phyloP scores from a whole-genome alignment of 2,329 filamentous ascomycete species.

The Nemania abortiva region DNA sequence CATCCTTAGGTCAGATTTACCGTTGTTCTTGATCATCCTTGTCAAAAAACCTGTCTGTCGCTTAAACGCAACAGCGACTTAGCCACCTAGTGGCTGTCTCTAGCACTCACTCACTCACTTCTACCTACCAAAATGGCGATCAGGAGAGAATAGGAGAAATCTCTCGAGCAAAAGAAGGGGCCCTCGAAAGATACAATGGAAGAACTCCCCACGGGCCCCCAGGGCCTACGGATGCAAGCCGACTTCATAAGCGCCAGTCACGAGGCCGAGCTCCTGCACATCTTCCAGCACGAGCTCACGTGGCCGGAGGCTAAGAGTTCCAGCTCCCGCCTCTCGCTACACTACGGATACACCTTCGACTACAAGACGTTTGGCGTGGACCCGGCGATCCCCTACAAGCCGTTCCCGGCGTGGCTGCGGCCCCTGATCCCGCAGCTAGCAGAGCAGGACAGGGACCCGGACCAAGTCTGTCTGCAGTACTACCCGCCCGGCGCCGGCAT shows the following conservation, averaged over 20 bases:
- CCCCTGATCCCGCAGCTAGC: constrained; percentile 60
- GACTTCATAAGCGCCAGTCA: constrained; percentile 62
- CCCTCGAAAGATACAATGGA: constrained; percentile 31
- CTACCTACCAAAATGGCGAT: neutral
- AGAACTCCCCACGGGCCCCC: constrained; percentile 47
- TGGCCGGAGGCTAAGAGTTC: constrained; percentile 60
- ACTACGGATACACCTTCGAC: constrained; percentile 69
- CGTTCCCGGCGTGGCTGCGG: constrained; percentile 64
- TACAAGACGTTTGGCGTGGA: constrained; percentile 70
- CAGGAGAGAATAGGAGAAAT: neutral
- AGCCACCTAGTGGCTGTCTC: neutral
- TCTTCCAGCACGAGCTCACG: constrained; percentile 59
- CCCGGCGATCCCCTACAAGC: constrained; percentile 60
- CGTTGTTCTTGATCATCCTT: too few species aligned
- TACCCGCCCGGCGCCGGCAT: constrained; percentile 71
- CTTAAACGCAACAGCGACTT: neutral
- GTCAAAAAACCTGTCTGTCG: neutral
- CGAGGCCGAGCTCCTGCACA: constrained; percentile 58
- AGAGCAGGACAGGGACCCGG: constrained; percentile 55
- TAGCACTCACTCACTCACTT: neutral
- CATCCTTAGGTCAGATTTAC: too few species aligned
- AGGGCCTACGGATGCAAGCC: constrained; percentile 58
- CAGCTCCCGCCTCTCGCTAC: constrained; percentile 59
- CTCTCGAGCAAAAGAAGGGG: neutral
- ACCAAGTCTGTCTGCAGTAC: constrained; percentile 70